Evolutionary conservation across 202 grass and related monocot genomes (phyloP).

Genomic region (Alloteropsis angusta): DNA sequence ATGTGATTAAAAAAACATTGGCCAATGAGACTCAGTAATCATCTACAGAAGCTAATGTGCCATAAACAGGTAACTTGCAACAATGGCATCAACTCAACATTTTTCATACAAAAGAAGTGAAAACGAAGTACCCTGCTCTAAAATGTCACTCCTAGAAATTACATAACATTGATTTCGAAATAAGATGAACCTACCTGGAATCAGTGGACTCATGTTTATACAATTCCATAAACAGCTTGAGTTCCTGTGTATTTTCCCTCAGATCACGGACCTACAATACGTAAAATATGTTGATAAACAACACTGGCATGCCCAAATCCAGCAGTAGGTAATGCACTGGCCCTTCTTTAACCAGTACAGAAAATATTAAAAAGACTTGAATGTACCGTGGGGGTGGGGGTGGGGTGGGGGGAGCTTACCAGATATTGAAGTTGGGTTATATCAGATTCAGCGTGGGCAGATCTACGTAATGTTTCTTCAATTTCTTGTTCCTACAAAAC

Average conservation of each 20-base stretch:
- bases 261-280: slow-evolving; percentile 44
- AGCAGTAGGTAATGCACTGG: not conserved
- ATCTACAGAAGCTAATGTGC: not conserved
- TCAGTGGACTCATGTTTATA: slow-evolving; percentile 59
- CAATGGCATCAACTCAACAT: not conserved
- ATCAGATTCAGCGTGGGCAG: slow-evolving; percentile 44
- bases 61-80: not conserved
- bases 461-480: slow-evolving; percentile 42
- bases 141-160: not conserved
- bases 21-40: not conserved
- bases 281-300: slow-evolving; percentile 13
- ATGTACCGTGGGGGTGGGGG: too few relatives aligned
- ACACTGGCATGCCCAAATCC: not conserved
- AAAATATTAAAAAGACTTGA: not conserved
- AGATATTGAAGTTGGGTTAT: slow-evolving; percentile 46
- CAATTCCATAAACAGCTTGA: slow-evolving; percentile 67
- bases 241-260: slow-evolving; percentile 44
- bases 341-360: slow-evolving; percentile 4
- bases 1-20: not conserved
- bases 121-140: not conserved
- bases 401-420: slow-evolving; percentile 14
- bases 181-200: slow-evolving; percentile 49
- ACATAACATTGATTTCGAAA: not conserved
- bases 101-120: not conserved
- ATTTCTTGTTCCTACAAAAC: slow-evolving; percentile 51